phyloP scores from a whole-genome alignment of 768 basidiomycete genomes.

The Sistotremastrum suecicum region DNA sequence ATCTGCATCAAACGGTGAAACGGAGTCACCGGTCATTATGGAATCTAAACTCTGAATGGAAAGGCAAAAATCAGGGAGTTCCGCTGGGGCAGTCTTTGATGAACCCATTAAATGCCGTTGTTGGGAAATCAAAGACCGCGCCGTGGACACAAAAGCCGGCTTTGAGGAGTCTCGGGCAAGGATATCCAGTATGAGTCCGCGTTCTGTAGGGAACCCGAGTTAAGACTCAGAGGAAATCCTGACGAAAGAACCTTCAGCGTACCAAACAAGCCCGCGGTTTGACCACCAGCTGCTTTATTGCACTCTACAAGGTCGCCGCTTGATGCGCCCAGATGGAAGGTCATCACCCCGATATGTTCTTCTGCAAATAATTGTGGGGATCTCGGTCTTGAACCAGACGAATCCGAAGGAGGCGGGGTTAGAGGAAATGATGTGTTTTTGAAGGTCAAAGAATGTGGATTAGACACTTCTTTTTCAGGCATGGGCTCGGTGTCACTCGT shows the following conservation, averaged over 20 bases:
- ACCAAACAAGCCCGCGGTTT: constrained; percentile 3
- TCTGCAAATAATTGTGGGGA: constrained; percentile 27
- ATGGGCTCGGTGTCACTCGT: too few species aligned
- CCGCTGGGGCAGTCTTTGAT: neutral
- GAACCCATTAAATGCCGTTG: constrained; percentile 4
- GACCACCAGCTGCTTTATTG: neutral
- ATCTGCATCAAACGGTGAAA: neutral
- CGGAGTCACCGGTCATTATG: constrained; percentile 43
- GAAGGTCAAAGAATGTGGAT: constrained; percentile 9
- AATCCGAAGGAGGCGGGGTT: constrained; percentile 68
- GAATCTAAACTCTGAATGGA: constrained; percentile 31
- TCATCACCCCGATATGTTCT: neutral
- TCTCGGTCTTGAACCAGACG: constrained; percentile 47
- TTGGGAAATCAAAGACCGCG: constrained; percentile 19
- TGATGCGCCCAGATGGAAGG: constrained; percentile 9
- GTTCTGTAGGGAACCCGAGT: neutral
- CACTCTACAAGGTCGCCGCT: constrained; percentile 6
- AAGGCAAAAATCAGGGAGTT: constrained; percentile 18
- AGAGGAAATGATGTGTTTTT: constrained; percentile 55
- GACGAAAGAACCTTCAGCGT: constrained; percentile 4
- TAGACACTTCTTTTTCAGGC: constrained; percentile 7
- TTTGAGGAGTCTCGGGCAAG: constrained; percentile 49
- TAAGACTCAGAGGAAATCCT: constrained; percentile 19
- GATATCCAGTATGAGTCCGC: constrained; percentile 26
- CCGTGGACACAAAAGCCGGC: constrained; percentile 43